Conservation (phyloP, 495 filamentous ascomycete species). For the Penicillium odoratum region DNA sequence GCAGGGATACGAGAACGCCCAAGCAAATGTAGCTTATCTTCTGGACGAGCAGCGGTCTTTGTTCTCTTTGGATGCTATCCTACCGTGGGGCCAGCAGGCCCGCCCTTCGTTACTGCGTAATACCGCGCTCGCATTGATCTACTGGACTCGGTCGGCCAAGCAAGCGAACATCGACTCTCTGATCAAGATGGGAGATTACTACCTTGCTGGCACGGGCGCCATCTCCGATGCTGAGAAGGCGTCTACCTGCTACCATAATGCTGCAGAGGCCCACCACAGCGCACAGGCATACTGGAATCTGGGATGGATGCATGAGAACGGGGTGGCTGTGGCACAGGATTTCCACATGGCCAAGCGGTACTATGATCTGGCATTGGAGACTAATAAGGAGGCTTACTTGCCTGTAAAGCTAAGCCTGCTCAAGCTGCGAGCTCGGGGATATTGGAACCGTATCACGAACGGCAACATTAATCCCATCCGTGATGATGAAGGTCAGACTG, state of each 20-base stretch:
- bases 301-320: constrained; percentile 99
- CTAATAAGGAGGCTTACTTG: constrained; percentile 91
- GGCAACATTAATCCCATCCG: constrained; percentile 88
- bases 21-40: constrained; percentile 92
- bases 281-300: constrained; percentile 97
- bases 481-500: constrained; percentile 73
- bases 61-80: constrained; percentile 48
- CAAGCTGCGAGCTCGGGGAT: constrained; percentile 80
- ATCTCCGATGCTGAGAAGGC: constrained; percentile 76
- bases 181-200: constrained; percentile 99
- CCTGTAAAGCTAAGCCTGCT: constrained; percentile 86
- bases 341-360: constrained; percentile 96
- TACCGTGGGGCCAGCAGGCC: constrained; percentile 41
- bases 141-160: constrained; percentile 94
- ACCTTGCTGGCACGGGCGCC: constrained; percentile 76
- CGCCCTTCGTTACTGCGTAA: constrained; percentile 61
- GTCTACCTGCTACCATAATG: constrained; percentile 86
- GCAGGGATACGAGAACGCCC: constrained; percentile 90
- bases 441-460: constrained; percentile 90
- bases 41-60: constrained; percentile 78
- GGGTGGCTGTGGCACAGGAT: constrained; percentile 88
- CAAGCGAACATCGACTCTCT: constrained; percentile 91
- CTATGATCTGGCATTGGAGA: constrained; percentile 89
- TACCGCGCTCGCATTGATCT: constrained; percentile 77
- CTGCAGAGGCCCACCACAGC: constrained; percentile 85